These are phyloP conservation scores for Verticillium isaacii DNA, from an alignment of 2,329 filamentous ascomycete genomes.

Conservation along the genomic window DNA sequence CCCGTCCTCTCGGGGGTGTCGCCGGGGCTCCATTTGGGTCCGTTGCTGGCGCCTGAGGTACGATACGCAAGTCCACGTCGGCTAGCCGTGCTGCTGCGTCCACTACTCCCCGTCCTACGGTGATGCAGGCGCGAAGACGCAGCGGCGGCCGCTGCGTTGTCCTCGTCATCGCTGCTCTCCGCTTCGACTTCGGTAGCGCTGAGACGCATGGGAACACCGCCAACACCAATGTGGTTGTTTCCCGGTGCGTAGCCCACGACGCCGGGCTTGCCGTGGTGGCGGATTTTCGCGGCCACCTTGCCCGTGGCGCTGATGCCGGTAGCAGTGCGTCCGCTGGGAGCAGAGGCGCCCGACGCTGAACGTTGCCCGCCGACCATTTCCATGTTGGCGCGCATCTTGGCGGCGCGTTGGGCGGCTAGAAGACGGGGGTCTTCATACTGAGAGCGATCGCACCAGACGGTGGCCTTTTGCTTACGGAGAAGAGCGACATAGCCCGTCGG, in stretches of 20 bases:
- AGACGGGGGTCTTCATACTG: slow-evolving; percentile 88
- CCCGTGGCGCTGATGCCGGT: slow-evolving; percentile 57
- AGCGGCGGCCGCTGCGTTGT: slow-evolving; percentile 23
- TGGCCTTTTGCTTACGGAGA: slow-evolving; percentile 95
- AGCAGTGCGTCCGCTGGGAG: slow-evolving; percentile 46
- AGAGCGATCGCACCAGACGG: slow-evolving; percentile 94
- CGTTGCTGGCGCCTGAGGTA: slow-evolving; percentile 40
- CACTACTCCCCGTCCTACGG: slow-evolving; percentile 69
- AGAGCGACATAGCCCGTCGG: slow-evolving; percentile 85
- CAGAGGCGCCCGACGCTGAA: slow-evolving; percentile 43
- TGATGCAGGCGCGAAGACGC: slow-evolving; percentile 36
- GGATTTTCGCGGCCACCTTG: slow-evolving; percentile 78
- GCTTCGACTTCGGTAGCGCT: slow-evolving; percentile 95
- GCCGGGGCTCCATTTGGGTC: slow-evolving; percentile 45
- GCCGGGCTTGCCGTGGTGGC: slow-evolving; percentile 78
- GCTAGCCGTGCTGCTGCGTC: slow-evolving; percentile 57
- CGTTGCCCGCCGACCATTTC: slow-evolving; percentile 66
- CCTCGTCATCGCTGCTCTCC: slow-evolving; percentile 75
- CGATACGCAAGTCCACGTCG: slow-evolving; percentile 45
- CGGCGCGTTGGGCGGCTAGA: slow-evolving; percentile 76
- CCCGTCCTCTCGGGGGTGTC: slow-evolving; percentile 52
- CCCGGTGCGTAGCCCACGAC: slow-evolving; percentile 75
- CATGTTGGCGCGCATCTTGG: slow-evolving; percentile 78
- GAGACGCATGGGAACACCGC: slow-evolving; percentile 83
- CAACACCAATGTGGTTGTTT: slow-evolving; percentile 66